Evolutionary conservation across 2,329 filamentous ascomycete genomes (phyloP), one percentile per base, ranked within the genome.

Genomic region (Neopestalotiopsis sp.): DNA sequence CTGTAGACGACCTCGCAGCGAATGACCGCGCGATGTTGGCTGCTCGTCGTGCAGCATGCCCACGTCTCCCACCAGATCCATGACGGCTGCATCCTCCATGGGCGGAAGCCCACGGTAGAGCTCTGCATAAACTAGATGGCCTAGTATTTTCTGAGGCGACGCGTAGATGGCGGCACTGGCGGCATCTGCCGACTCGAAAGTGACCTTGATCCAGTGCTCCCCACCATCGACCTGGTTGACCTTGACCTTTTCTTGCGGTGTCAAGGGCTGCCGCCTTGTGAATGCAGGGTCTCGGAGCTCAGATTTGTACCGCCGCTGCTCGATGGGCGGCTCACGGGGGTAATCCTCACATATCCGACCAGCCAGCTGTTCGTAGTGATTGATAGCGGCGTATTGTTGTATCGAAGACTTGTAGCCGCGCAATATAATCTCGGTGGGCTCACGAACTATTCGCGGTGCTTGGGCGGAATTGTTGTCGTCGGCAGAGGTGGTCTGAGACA

Each of bases 301-400:
- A 1, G 91, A 88, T 77, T 93, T 92, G 83, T 92, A 95, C 69
- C 92, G 87, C 68, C 87, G 86, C 76, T 89, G 88, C 71, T 90
- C 87, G 68, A 89, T 86, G 2, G 93, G 92, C n/a, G 95, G 92
- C 72, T 93, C 91, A 71, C 95, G 91, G 9, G 94, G 90, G 80
- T 98, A 98, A 81, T 98, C 95, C 82, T 98, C 95, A 80, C 95
- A 95, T 78, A 98, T 94, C 71, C 89, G 84, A 32, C 95, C 95
- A 6, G 93, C 95, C 57, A 97, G 90, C 70, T 91, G 89, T 83
- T 98, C 95, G 82, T 92, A 98, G 81, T 94, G 93, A 73, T 92
- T 90, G 74, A 98, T 91, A 42, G 94, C 94, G 34, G 95, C 94
- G 87, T 96, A 98, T 84, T 94, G 86, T 81, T 91, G 83, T 79